Percentiles rank a stretch among this genome's conserved stretches.
phyloP scores from a whole-genome alignment of 768 basidiomycete species.

The Mycena galericulata region DNA sequence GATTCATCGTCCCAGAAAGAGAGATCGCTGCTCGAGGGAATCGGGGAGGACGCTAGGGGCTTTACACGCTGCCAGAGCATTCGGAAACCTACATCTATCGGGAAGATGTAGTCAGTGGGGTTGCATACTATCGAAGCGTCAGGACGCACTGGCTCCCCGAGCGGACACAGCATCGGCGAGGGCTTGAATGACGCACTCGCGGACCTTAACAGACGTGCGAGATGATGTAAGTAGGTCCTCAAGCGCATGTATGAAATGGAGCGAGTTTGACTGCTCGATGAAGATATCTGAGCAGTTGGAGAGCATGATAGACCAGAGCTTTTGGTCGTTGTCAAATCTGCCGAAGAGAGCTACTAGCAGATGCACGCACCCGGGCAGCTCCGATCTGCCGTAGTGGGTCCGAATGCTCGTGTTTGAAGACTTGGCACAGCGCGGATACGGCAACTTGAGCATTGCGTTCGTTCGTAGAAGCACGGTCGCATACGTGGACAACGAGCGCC shows the following conservation, averaged over 20 bases:
- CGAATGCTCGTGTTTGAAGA: constrained; percentile 78
- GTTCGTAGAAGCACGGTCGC: constrained; percentile 79
- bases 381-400: constrained; percentile 80
- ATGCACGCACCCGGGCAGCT: constrained; percentile 68
- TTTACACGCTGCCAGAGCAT: no score
- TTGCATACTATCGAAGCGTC: background rate
- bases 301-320: constrained; percentile 93
- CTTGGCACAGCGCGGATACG: constrained; percentile 79
- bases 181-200: background rate
- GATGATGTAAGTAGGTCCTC: constrained; percentile 74
- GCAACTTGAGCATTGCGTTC: constrained; percentile 86
- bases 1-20: no score
- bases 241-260: constrained; percentile 83
- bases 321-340: background rate
- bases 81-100: no score
- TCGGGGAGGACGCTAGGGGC: no score
- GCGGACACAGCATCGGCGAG: constrained; percentile 73
- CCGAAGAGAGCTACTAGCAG: no score
- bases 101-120: no score
- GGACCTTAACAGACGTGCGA: constrained; percentile 78
- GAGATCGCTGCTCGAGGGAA: no score
- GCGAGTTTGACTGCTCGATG: constrained; percentile 72
- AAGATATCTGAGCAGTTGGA: constrained; percentile 81
- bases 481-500: constrained; percentile 84
- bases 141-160: constrained; percentile 58